Base-by-base conservation (phyloP, 1,139 yeast species). In the Debaryomyces sp. region DNA sequence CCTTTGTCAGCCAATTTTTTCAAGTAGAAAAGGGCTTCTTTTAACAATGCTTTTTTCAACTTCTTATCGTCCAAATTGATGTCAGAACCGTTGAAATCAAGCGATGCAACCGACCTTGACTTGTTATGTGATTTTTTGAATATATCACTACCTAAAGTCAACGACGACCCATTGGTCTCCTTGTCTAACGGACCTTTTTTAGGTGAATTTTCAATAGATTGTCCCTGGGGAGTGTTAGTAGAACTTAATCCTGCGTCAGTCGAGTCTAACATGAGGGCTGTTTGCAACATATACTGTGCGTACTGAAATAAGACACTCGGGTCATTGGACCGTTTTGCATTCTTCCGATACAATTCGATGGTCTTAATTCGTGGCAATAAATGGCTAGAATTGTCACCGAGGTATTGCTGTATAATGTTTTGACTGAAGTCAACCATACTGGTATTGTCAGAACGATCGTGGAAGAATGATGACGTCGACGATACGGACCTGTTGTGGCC, bases 201-300 rank as follows among this genome's bases (percentile, higher is more conserved):
- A n/a, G 72, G 73, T 1, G 73, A 65, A 46, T 61, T 63, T 45
- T 61, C 68, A 33, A 53, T 45, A 5, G 49, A 43, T 5, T 24
- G 27, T 12, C 33, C 40, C 34, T 30, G 41, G 9, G 46, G 43
- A 5, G 42, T 32, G 2, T 29, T 37, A 22, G 34, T 26, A 18
- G 34, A 3, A 21, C 8, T 56, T 56, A 49, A 15, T n/a, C 38
- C 26, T 8, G 41, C 46, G 26, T 33, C 53, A 8, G 57, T 59
- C 18, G 62, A 59, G 42, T 80, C 84, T 57, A 84, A 73, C 23
- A 84, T 68, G 54, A 89, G 73, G 1, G 96, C 96, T 1, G 96
- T 88, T 66, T 89, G 95, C 47, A 90, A 73, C 87, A 89, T 86
- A 64, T 88, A 89, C 68, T 91, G 96, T 1, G 97, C 97, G 63